Percentiles rank a stretch among this genome's conserved stretches.
Conservation (phyloP, 2,329 filamentous ascomycete species). For the Botryosphaeria dothidea region DNA sequence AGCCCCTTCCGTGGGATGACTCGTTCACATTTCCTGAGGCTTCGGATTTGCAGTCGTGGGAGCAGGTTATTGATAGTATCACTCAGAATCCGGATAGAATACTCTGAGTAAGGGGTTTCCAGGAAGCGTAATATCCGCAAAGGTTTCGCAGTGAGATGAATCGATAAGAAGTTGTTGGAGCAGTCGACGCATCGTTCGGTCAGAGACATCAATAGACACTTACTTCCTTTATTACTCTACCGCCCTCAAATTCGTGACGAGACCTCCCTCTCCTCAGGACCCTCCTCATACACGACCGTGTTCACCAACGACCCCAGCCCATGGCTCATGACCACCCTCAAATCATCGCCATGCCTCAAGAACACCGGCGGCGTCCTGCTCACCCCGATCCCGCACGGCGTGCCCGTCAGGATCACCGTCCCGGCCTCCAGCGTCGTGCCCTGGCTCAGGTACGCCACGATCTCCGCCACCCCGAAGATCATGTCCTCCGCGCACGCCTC, state of each 20-base stretch:
- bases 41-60: constrained; percentile 25
- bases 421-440: constrained; percentile 63
- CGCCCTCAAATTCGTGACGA: not conserved
- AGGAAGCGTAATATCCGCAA: no score
- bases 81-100: constrained; percentile 22
- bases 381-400: constrained; percentile 29
- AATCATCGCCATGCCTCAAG: not conserved
- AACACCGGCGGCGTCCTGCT: not conserved
- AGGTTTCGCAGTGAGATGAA: no score
- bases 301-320: constrained; percentile 25
- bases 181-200: no score
- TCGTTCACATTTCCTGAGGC: constrained; percentile 23
- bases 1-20: constrained; percentile 24
- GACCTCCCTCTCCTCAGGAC: not conserved
- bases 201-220: no score
- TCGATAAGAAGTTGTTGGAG: no score
- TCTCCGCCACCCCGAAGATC: constrained; percentile 64
- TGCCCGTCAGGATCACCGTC: constrained; percentile 68
- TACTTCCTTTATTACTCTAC: not conserved
- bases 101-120: constrained; percentile 4
- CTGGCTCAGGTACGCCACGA: constrained; percentile 60
- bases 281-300: constrained; percentile 23
- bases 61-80: constrained; percentile 25
- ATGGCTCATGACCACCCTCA: constrained; percentile 20
- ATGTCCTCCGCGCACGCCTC: constrained; percentile 53